A percentile compares a stretch with the other conserved stretches of the same genome.
Conservation (phyloP, 139 green algal species). For the Nannochloris sp. region DNA sequence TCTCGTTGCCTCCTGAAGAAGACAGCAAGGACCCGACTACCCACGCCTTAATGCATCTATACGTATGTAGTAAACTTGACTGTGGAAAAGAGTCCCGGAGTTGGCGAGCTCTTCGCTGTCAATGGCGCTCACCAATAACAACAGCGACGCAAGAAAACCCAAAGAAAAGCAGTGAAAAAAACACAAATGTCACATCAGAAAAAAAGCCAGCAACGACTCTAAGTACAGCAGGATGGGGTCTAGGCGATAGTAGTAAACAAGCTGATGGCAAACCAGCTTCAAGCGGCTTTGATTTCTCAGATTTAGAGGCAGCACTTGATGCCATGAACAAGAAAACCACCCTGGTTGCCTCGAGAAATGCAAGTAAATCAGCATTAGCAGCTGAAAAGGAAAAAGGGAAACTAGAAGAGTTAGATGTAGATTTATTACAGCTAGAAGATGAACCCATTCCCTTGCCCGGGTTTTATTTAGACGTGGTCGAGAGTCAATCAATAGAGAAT, state of each 20-base stretch:
- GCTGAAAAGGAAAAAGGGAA: background rate
- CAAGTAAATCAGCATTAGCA: background rate
- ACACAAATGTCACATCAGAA: too few relatives aligned
- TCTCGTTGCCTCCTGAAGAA: constrained; percentile 18
- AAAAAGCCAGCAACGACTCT: too few relatives aligned
- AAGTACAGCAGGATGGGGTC: too few relatives aligned
- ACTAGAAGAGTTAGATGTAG: background rate
- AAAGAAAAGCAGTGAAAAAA: too few relatives aligned
- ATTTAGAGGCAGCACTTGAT: constrained; percentile 40
- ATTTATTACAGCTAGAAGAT: too few relatives aligned
- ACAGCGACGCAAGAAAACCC: too few relatives aligned
- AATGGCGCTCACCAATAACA: background rate
- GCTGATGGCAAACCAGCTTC: background rate
- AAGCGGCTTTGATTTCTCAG: constrained; percentile 47
- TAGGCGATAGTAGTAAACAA: constrained; percentile 3
- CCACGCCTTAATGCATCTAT: constrained; percentile 23
- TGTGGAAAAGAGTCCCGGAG: constrained; percentile 34
- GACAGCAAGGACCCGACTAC: background rate
- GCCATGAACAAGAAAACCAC: too few relatives aligned
- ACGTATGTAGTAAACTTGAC: constrained; percentile 28
- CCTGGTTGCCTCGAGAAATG: background rate
- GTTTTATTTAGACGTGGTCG: constrained; percentile 39
- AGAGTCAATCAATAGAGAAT: background rate
- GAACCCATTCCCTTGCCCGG: constrained; percentile 37
- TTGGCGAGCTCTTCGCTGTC: constrained; percentile 41